These are phyloP conservation scores for Xylaria intraflava DNA, from an alignment of 495 filamentous ascomycete species.

Conservation along the genomic window DNA sequence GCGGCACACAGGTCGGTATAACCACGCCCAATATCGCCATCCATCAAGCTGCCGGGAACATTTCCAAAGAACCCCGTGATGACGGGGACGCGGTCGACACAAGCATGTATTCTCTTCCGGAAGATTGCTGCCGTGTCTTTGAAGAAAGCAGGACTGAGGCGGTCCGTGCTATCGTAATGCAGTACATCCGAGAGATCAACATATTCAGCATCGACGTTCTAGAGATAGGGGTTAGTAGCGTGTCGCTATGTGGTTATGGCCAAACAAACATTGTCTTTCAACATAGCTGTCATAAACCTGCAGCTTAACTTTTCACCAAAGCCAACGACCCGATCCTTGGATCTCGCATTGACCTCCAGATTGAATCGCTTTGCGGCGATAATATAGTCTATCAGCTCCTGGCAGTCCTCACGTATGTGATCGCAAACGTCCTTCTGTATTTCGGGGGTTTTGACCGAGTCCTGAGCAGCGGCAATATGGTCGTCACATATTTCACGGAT, in stretches of 20 bases:
- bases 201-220: slow-evolving; percentile 73
- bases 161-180: slow-evolving; percentile 51
- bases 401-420: slow-evolving; percentile 70
- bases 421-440: slow-evolving; percentile 50
- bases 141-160: slow-evolving; percentile 78
- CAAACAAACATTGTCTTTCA: slow-evolving; percentile 50
- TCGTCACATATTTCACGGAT: slow-evolving; percentile 70
- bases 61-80: slow-evolving; percentile 84
- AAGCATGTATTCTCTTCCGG: slow-evolving; percentile 59
- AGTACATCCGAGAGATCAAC: slow-evolving; percentile 77
- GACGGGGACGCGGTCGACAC: slow-evolving; percentile 65
- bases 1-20: slow-evolving; percentile 90
- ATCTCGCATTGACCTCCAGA: slow-evolving; percentile 67
- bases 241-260: neutral
- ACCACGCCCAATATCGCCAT: slow-evolving; percentile 71
- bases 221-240: slow-evolving; percentile 1
- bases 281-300: slow-evolving; percentile 72
- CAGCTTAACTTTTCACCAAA: slow-evolving; percentile 93
- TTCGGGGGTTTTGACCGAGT: slow-evolving; percentile 53
- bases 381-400: slow-evolving; percentile 49
- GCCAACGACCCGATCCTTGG: slow-evolving; percentile 84
- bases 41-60: slow-evolving; percentile 72
- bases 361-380: slow-evolving; percentile 51
- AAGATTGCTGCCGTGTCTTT: slow-evolving; percentile 57
- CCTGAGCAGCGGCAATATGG: slow-evolving; percentile 60